phyloP scores from a whole-genome alignment of 176 grass and related monocot genomes.

The Bromus sterilis region DNA sequence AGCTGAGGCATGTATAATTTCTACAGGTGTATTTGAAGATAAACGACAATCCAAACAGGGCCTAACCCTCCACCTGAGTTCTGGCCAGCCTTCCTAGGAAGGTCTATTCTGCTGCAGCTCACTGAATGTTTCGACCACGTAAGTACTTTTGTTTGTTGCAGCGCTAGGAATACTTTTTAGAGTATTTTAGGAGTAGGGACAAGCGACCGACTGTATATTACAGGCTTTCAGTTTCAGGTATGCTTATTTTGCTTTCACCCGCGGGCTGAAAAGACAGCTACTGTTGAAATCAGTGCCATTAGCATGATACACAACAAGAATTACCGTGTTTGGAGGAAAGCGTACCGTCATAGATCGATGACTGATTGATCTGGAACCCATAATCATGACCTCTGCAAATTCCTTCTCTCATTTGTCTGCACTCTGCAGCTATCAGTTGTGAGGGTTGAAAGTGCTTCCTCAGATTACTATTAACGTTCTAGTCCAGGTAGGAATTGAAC shows the following conservation, averaged over 20 bases:
- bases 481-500: not conserved
- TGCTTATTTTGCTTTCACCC: not conserved
- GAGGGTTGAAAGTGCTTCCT: not conserved
- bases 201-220: not conserved
- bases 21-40: too few species aligned
- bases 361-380: not conserved
- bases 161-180: not conserved
- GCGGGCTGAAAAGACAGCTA: slow-evolving; percentile 6
- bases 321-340: not conserved
- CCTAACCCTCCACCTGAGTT: not conserved
- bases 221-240: not conserved
- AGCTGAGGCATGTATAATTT: too few species aligned
- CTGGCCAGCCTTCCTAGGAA: not conserved
- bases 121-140: not conserved
- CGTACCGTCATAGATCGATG: not conserved
- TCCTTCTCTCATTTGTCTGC: not conserved
- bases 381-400: not conserved
- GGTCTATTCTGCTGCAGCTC: not conserved
- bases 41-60: too few species aligned
- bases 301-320: slow-evolving; percentile 7
- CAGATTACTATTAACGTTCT: not conserved
- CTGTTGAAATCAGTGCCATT: not conserved
- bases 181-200: not conserved
- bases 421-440: not conserved
- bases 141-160: not conserved